Evolutionary conservation across 768 basidiomycete genomes (phyloP), one percentile per base, ranked within the genome.

Genomic region (Russula dissimulans): DNA sequence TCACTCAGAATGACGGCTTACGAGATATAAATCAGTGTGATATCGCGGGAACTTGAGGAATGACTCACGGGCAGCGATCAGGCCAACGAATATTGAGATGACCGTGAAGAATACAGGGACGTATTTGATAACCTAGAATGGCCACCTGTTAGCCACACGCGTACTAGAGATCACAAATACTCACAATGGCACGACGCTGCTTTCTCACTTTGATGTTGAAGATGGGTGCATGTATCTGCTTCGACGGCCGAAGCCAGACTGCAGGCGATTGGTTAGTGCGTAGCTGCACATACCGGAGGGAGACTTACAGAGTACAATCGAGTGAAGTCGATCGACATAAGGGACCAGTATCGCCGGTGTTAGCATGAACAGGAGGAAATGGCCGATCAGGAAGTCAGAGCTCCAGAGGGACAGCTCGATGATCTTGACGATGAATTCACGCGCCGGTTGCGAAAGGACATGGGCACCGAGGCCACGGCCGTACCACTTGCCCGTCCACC

Each of bases 401-500:
- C 87, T 87, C 89, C 95, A 98, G 15, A 98, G 76, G 29, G 91
- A 91, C 87, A 98, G 90, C 75, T 98, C 95, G 65, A 98, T 91
- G 60, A 95, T 91, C 80, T 98, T 99, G 76, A 98, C 95, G 58
- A 98, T 82, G 70, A 89, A 97, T 78, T 98, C 97, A 71, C 97
- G 87, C 58, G 91, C 93, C 36, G 95, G 94, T 71, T 98, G 97
- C 34, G 92, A 94, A 71, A 95, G 85, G 41, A 90, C 92, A 38
- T 90, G 88, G n/a, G 80, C 81, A 14, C 95, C 95, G 18, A 99
- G 78, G 32, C 92, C 91, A 60, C 93, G 82, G 49, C 95, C 94
- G 70, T 95, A 95, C 97, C 97, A 97, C 77, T 89, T 87, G 63
- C 94, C 95, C 17, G 95, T 94, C 97, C 97, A 99, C 95, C 95